phyloP scores from a whole-genome alignment of 2,329 filamentous ascomycete genomes.

The Paecilomyces sp. region DNA sequence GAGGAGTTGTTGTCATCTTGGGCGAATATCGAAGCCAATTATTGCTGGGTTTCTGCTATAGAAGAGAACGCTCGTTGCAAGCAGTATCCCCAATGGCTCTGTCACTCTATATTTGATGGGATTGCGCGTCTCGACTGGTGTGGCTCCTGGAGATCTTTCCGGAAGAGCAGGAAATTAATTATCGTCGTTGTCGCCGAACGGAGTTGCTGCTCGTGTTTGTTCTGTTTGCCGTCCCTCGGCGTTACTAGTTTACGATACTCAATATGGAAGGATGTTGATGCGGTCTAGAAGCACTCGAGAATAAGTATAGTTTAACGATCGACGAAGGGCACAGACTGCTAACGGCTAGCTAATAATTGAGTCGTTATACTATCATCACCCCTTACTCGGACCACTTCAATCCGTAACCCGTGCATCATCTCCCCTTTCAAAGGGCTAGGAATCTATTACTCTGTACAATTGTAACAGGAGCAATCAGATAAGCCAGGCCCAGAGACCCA shows the following conservation, averaged over 20 bases:
- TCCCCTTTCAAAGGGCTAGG: background rate
- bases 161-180: background rate
- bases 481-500: no score
- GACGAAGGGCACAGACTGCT: background rate
- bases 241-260: background rate
- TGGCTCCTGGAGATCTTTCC: background rate
- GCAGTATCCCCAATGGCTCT: background rate
- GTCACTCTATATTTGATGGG: background rate
- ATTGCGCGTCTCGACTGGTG: background rate
- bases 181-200: background rate
- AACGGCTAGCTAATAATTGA: background rate
- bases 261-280: background rate
- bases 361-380: background rate
- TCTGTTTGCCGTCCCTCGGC: background rate
- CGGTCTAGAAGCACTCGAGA: background rate
- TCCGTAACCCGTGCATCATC: background rate
- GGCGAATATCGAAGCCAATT: background rate
- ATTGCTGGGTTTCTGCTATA: background rate
- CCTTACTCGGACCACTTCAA: background rate
- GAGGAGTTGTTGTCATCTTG: constrained; percentile 7
- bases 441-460: background rate
- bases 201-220: background rate
- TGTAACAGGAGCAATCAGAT: no score
- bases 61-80: background rate
- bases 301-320: background rate